Evolutionary conservation across 164 flowering plant species (phyloP).

Genomic region (Vitis cinerea): DNA sequence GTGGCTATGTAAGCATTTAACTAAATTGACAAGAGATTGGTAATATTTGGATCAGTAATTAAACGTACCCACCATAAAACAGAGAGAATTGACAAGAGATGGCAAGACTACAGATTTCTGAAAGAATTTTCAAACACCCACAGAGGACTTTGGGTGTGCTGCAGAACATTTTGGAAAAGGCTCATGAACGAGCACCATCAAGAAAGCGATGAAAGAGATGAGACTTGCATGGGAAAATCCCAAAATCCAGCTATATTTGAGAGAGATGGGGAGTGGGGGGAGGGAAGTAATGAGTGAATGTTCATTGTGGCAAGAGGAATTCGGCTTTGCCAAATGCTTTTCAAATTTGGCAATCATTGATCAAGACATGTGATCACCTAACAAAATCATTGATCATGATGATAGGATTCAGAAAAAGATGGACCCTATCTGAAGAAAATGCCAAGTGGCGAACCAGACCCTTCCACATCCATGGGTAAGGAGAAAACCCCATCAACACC

Average conservation of each 20-base stretch:
- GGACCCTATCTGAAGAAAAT: conserved; percentile 4
- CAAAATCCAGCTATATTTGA: conserved; percentile 1
- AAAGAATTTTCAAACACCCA: not conserved
- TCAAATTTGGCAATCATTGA: too few relatives aligned
- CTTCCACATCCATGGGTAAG: not conserved
- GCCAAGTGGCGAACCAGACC: conserved; percentile 3
- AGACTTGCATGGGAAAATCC: not conserved
- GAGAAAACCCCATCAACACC: not conserved
- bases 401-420: not conserved
- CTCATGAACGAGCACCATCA: not conserved
- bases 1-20: too few relatives aligned
- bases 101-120: not conserved
- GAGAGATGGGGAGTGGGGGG: not conserved
- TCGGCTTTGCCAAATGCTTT: too few relatives aligned
- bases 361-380: not conserved
- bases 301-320: too few relatives aligned
- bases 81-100: not conserved
- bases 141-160: not conserved
- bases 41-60: too few relatives aligned
- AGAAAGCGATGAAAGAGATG: not conserved
- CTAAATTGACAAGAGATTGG: too few relatives aligned
- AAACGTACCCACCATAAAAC: not conserved
- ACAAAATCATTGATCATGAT: not conserved
- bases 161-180: not conserved
- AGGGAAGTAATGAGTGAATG: too few relatives aligned